phyloP scores from a whole-genome alignment of 345 rosid genomes.

The Salix koriyanagi region DNA sequence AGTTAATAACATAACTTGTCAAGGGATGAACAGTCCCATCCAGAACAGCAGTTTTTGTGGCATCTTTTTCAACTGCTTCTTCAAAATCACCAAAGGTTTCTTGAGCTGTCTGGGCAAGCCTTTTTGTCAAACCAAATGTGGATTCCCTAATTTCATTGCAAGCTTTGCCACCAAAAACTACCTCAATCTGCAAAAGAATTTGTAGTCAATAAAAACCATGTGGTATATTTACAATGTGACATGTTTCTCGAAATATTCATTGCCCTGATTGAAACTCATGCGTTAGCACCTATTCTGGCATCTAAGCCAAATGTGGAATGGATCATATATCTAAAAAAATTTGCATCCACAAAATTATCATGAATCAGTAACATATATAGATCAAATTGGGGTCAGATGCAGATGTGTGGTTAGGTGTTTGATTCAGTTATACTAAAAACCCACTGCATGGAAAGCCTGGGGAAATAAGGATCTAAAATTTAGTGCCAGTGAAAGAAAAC shows the following conservation, averaged over 20 bases:
- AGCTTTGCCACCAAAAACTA: constrained; percentile 76
- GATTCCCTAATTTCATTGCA: constrained; percentile 87
- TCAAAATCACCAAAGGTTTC: constrained; percentile 98
- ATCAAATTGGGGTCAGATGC: background rate
- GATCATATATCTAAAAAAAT: background rate
- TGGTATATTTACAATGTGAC: background rate
- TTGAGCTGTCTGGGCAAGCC: constrained; percentile 89
- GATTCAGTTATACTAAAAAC: background rate
- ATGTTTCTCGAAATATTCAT: constrained; percentile 4
- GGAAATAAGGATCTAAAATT: background rate
- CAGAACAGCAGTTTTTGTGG: constrained; percentile 80
- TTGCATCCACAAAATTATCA: background rate
- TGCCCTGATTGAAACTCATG: background rate
- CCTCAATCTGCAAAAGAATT: constrained; percentile 55
- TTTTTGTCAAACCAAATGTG: constrained; percentile 73
- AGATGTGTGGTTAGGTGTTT: background rate
- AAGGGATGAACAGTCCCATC: constrained; percentile 98
- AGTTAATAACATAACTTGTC: constrained; percentile 97
- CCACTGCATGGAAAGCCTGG: background rate
- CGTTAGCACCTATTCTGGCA: background rate
- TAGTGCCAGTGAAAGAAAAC: background rate
- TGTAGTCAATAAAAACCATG: background rate
- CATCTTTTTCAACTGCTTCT: constrained; percentile 97
- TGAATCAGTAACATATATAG: background rate
- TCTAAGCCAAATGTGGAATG: background rate